Evolutionary conservation across 2,329 filamentous ascomycete genomes (phyloP).

Genomic region (Tolypocladium tropicale): DNA sequence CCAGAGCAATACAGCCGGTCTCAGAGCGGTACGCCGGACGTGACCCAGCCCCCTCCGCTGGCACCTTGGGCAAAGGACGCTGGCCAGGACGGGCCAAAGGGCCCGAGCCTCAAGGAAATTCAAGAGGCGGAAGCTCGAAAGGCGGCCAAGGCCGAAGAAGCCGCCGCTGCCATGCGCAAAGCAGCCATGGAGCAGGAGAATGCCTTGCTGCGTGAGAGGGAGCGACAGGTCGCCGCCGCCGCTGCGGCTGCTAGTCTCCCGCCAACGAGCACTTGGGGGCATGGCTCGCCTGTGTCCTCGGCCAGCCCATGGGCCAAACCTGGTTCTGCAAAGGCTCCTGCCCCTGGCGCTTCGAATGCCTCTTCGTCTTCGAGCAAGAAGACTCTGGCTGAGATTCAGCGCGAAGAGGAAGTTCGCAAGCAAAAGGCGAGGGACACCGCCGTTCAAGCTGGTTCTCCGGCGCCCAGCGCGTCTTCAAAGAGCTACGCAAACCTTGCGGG

Average conservation of each 20-base stretch:
- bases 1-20: constrained; percentile 66
- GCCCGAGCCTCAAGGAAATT: constrained; percentile 90
- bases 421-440: constrained; percentile 51
- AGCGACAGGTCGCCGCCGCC: constrained; percentile 37
- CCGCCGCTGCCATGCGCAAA: constrained; percentile 66
- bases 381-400: constrained; percentile 90
- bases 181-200: constrained; percentile 72
- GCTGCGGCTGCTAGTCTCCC: constrained; percentile 74
- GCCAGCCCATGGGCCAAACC: constrained; percentile 61
- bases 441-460: constrained; percentile 35
- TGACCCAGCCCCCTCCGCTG: constrained; percentile 54
- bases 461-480: constrained; percentile 50
- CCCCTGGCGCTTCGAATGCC: constrained; percentile 12
- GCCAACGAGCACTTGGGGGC: constrained; percentile 82
- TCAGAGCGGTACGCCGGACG: constrained; percentile 65
- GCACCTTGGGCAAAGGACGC: constrained; percentile 93
- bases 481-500: constrained; percentile 90
- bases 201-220: constrained; percentile 47
- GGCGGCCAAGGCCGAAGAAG: constrained; percentile 78
- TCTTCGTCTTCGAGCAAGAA: constrained; percentile 52
- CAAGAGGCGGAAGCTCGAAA: constrained; percentile 92
- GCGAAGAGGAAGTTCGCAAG: constrained; percentile 79
- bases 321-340: constrained; percentile 30
- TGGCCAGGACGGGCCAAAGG: constrained; percentile 59
- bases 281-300: constrained; percentile 59